phyloP scores from a whole-genome alignment of 495 filamentous ascomycete species.

The Cercophora scortea region DNA sequence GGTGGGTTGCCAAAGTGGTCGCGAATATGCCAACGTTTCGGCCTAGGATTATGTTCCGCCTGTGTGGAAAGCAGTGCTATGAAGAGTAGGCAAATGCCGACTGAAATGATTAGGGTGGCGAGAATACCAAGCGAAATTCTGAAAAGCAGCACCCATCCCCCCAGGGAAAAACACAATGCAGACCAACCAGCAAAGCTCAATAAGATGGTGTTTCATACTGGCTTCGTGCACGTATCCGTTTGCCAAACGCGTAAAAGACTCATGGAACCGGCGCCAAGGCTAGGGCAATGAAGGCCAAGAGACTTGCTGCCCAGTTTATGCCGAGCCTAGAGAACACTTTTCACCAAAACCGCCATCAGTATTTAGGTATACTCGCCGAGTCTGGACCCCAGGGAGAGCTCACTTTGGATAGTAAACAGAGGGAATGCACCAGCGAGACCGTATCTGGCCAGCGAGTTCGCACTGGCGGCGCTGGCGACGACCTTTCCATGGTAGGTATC shows the following conservation, averaged over 20 bases:
- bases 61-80: no score
- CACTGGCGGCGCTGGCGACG: slow-evolving; percentile 53
- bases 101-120: no score
- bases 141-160: no score
- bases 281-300: slow-evolving; percentile 52
- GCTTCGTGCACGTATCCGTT: slow-evolving; percentile 37
- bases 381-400: slow-evolving; percentile 9
- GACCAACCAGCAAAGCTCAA: no score
- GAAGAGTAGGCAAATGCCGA: no score
- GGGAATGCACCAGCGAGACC: slow-evolving; percentile 56
- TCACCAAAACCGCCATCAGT: neutral
- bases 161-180: no score
- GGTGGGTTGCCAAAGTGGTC: no score
- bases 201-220: slow-evolving; percentile 25
- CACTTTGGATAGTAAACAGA: slow-evolving; percentile 53
- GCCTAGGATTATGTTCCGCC: no score
- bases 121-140: no score
- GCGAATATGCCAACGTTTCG: no score
- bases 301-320: slow-evolving; percentile 52
- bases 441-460: slow-evolving; percentile 59
- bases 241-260: slow-evolving; percentile 43
- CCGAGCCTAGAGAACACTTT: slow-evolving; percentile 51
- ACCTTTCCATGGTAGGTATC: slow-evolving; percentile 52
- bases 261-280: slow-evolving; percentile 52
- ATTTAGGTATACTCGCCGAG: neutral